These are phyloP conservation scores for Takakia lepidozioides DNA, from an alignment of 225 moss, liverwort and hornwort species.

Conservation along the genomic window DNA sequence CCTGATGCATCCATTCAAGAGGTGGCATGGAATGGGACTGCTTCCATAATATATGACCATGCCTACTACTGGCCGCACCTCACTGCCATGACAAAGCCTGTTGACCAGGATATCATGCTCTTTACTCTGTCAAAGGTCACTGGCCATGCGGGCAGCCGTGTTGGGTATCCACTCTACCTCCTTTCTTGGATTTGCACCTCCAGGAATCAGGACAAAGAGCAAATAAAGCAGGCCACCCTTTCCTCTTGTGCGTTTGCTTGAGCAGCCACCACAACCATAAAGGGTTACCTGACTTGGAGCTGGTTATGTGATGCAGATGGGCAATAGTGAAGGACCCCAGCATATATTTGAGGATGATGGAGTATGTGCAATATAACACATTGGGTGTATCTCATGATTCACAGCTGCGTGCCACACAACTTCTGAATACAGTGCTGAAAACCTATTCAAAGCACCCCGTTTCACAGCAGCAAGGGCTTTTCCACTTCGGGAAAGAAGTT, in stretches of 20 bases:
- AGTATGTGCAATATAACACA: accelerated
- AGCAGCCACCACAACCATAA: too few relatives aligned
- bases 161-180: conserved; percentile 28
- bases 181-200: background rate
- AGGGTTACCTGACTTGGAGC: conserved; percentile 7
- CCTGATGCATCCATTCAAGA: conserved; percentile 39
- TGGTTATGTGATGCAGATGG: conserved; percentile 36
- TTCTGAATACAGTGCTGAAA: conserved; percentile 22
- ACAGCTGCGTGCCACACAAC: conserved; percentile 32
- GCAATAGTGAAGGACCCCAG: conserved; percentile 50
- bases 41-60: conserved; percentile 40
- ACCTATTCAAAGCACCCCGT: conserved; percentile 24
- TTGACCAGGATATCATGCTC: conserved; percentile 56
- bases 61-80: conserved; percentile 77
- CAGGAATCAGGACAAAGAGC: too few relatives aligned
- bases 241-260: too few relatives aligned
- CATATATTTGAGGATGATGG: conserved; percentile 9
- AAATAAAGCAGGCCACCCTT: too few relatives aligned
- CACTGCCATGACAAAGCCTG: conserved; percentile 28
- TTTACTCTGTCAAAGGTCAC: conserved; percentile 62
- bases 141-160: conserved; percentile 67
- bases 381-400: conserved; percentile 38
- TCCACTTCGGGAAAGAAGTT: conserved; percentile 44
- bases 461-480: conserved; percentile 26
- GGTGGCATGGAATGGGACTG: conserved; percentile 25